phyloP scores from a whole-genome alignment of 768 basidiomycete genomes.

The Suillus subaureus region DNA sequence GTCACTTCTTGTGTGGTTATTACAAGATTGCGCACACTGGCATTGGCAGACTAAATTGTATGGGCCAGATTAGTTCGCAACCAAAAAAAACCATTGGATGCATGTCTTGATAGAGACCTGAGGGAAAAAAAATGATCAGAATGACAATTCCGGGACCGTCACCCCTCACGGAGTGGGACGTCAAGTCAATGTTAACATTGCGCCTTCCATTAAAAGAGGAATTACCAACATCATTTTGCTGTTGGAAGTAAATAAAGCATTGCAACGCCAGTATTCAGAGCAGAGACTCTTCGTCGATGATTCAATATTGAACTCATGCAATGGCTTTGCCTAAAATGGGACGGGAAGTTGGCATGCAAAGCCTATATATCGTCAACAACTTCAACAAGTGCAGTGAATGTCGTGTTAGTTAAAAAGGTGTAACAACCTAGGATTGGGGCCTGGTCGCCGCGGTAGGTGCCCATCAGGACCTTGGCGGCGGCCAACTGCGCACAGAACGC shows the following conservation, averaged over 20 bases:
- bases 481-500: neutral
- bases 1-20: no score
- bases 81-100: neutral
- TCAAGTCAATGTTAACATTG: neutral
- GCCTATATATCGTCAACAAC: neutral
- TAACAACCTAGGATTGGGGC: neutral
- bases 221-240: neutral
- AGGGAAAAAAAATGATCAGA: neutral
- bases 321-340: neutral
- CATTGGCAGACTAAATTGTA: neutral
- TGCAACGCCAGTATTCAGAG: neutral
- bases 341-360: neutral
- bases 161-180: neutral
- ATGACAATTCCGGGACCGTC: neutral
- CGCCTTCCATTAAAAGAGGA: neutral
- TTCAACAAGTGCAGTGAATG: neutral
- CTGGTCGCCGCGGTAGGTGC: neutral
- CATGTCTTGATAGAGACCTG: neutral
- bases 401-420: neutral
- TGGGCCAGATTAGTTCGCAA: neutral
- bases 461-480: neutral
- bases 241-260: neutral
- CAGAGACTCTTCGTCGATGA: neutral
- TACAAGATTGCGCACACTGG: neutral
- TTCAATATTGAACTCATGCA: neutral